Base-by-base conservation (phyloP, 352 stramenopile species). In the Globisporangium irregulare region DNA sequence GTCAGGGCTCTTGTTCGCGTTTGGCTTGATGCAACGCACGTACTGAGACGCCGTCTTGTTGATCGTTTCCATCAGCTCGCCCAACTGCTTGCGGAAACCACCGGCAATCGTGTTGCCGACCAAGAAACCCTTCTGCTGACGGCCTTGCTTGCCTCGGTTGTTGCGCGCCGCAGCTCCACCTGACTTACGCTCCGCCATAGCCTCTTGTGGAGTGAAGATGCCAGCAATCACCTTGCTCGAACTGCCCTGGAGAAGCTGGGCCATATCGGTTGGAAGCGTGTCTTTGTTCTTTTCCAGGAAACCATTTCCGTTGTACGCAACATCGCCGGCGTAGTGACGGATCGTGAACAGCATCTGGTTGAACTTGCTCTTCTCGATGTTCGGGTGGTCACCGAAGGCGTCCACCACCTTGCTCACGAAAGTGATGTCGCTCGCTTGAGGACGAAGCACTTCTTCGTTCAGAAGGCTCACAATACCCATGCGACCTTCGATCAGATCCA, bases 361-460 rank as follows among this genome's bases (percentile, higher is more conserved):
- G 59, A 94, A 83, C 51, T 87, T 85, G 68, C 82, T 91, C 75
- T 94, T 94, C 51, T 96, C 82, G 38, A 97, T 85, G 69, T 86
- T 93, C 7, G 86, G 82, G 70, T 97, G 84, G 57, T 85, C 79
- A 25, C 72, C 85, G 69, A 93, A 91, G 18, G 89, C 77, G 41
- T 91, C 88, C 29, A 90, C 66, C 51, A 97, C 70, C 69, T 95
- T 94, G 76, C 77, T 87, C 63, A 96, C 82, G 29, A 97, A 96
- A 25, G 82, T 90, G 24, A 36, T 78, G 73, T 97, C 89, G 4
- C 75, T 93, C 18, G 88, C 91, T 64, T 93, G 81, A 5, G 93
- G 91, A 24, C 91, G 81, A 8, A 97, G 87, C 57, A 97, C 97
- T 74, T 98, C 94, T 76, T 99, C 96, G 72, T 99, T 97, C 34